These are phyloP conservation scores for Beauveria australis DNA, from an alignment of 2,329 filamentous ascomycete species.

Conservation along the genomic window DNA sequence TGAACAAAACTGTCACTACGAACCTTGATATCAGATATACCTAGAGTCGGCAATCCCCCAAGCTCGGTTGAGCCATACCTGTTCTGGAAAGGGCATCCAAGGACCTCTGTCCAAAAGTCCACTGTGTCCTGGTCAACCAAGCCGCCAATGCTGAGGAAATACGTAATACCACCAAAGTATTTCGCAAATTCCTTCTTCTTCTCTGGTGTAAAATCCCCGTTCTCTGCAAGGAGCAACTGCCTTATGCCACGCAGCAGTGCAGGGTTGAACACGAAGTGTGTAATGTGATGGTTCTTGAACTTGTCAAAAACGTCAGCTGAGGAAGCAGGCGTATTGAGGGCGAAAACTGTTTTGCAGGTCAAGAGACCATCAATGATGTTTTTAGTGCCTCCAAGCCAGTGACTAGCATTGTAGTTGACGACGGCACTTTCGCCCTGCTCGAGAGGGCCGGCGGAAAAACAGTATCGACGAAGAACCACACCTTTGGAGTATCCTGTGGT, in stretches of 20 bases:
- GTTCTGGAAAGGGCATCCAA: slow-evolving; percentile 11
- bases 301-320: slow-evolving; percentile 11
- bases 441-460: background rate
- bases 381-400: slow-evolving; percentile 15
- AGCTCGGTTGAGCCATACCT: slow-evolving; percentile 12
- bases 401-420: slow-evolving; percentile 14
- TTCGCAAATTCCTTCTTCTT: background rate
- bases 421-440: slow-evolving; percentile 5
- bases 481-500: slow-evolving; percentile 72
- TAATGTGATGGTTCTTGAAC: slow-evolving; percentile 12
- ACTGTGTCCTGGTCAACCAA: slow-evolving; percentile 3
- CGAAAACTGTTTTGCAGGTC: slow-evolving; percentile 13
- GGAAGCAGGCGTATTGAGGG: slow-evolving; percentile 9
- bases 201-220: background rate
- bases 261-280: slow-evolving; percentile 12
- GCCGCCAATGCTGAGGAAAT: slow-evolving; percentile 1
- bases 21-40: background rate
- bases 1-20: background rate
- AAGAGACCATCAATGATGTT: slow-evolving; percentile 12
- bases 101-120: slow-evolving; percentile 14
- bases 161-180: background rate
- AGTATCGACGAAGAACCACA: slow-evolving; percentile 46
- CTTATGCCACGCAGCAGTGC: slow-evolving; percentile 13
- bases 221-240: slow-evolving; percentile 8
- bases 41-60: background rate